These are phyloP conservation scores for Irpex rosettiformis DNA, from an alignment of 1,284 basidiomycete species.

Conservation along the genomic window DNA sequence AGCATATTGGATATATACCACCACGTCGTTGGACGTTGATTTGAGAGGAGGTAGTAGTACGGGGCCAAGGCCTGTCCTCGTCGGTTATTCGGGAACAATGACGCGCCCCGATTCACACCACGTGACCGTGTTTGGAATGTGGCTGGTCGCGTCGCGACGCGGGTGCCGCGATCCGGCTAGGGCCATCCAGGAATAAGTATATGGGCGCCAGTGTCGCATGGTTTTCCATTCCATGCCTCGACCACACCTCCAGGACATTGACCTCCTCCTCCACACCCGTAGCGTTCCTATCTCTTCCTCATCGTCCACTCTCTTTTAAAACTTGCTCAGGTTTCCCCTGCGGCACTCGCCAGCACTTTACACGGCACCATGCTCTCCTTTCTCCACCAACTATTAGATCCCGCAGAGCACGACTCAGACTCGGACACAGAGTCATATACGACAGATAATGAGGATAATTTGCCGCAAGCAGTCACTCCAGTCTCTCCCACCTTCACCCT, in stretches of 20 bases:
- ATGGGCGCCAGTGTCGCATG: neutral
- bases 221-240: slow-evolving; percentile 1
- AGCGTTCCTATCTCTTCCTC: neutral
- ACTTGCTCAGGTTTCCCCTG: neutral
- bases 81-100: too few relatives aligned
- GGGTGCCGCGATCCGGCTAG: neutral
- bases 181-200: neutral
- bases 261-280: neutral
- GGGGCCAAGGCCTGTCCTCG: too few relatives aligned
- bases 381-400: neutral
- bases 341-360: neutral
- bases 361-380: neutral
- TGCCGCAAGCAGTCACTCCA: neutral
- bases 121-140: neutral
- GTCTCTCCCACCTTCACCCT: neutral
- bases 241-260: neutral
- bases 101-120: neutral
- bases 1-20: too few relatives aligned
- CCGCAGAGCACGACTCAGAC: neutral
- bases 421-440: neutral
- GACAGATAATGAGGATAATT: neutral
- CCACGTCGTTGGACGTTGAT: too few relatives aligned
- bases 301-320: neutral
- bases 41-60: too few relatives aligned
- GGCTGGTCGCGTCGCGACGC: slow-evolving; percentile 1